phyloP scores from a whole-genome alignment of 768 basidiomycete genomes.

The Lentinula raphanica region DNA sequence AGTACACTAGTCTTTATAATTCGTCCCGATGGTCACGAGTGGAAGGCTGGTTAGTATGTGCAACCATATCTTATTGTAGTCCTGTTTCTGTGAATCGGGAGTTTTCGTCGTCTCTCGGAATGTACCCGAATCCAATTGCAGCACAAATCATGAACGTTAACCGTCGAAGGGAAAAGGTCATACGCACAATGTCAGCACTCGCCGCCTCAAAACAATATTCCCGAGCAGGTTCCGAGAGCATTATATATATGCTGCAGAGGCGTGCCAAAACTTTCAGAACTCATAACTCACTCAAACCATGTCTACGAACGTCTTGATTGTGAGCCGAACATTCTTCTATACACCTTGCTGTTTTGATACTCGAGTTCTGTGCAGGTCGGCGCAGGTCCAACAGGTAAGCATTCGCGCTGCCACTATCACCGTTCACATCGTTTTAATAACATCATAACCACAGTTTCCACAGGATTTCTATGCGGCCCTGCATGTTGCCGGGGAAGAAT shows the following conservation, averaged over 20 bases:
- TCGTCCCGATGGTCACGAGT: constrained; percentile 25
- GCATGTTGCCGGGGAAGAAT: neutral
- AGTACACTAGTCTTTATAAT: constrained; percentile 26
- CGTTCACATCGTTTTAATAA: neutral
- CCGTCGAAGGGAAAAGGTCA: no score
- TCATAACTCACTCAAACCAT: no score
- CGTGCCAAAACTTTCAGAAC: neutral
- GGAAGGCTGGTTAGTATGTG: neutral
- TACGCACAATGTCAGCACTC: no score
- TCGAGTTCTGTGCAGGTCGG: neutral
- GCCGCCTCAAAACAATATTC: no score
- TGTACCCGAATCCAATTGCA: no score
- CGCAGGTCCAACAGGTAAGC: constrained; percentile 2
- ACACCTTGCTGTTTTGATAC: neutral
- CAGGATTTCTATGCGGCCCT: constrained; percentile 4
- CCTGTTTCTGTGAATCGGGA: no score
- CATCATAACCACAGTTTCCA: constrained; percentile 18
- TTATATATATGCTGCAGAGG: no score
- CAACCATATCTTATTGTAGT: neutral
- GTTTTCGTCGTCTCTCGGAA: no score
- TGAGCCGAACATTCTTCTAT: neutral
- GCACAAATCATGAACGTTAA: no score
- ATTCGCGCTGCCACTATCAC: neutral
- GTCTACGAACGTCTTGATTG: constrained; percentile 1
- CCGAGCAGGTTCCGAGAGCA: no score